Conservation (phyloP, 495 filamentous ascomycete species). For the Staphylotrichum longicolle region DNA sequence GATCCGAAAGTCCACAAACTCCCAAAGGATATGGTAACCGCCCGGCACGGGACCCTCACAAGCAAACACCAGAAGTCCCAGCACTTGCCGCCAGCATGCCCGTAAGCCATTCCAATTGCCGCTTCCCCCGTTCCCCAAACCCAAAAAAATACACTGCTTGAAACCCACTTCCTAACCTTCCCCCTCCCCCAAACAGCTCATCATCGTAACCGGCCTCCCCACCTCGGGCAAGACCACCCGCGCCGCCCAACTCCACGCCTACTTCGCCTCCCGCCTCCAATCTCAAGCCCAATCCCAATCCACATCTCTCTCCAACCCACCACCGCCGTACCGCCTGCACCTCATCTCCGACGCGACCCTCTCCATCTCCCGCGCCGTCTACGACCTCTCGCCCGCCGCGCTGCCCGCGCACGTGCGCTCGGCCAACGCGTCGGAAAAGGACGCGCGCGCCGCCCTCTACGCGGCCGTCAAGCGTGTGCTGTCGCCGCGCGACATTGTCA, state of each 20-base stretch:
- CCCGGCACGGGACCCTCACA: too few relatives aligned
- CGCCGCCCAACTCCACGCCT: slow-evolving; percentile 69
- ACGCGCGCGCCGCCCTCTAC: slow-evolving; percentile 82
- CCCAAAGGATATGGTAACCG: too few relatives aligned
- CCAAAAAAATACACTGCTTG: too few relatives aligned
- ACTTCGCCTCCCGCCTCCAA: slow-evolving; percentile 59
- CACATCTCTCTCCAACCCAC: slow-evolving; percentile 20
- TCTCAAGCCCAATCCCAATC: not conserved
- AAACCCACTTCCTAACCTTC: not conserved
- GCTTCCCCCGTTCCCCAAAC: not conserved
- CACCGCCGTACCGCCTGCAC: slow-evolving; percentile 56
- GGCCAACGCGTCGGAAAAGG: slow-evolving; percentile 73
- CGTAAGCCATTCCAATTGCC: slow-evolving; percentile 10
- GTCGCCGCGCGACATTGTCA: slow-evolving; percentile 75
- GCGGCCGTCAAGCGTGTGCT: slow-evolving; percentile 82
- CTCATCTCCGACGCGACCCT: slow-evolving; percentile 67
- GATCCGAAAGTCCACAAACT: not conserved
- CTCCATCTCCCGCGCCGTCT: slow-evolving; percentile 58
- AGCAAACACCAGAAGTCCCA: not conserved
- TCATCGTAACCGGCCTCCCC: slow-evolving; percentile 89
- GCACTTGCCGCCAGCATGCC: slow-evolving; percentile 7
- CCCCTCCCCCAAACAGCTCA: slow-evolving; percentile 57
- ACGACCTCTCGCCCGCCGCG: slow-evolving; percentile 53
- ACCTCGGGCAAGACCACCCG: slow-evolving; percentile 90
- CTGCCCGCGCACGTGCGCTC: slow-evolving; percentile 50